Evolutionary conservation across 2,329 filamentous ascomycete species (phyloP).

Genomic region (Pseudogymnoascus sp.): DNA sequence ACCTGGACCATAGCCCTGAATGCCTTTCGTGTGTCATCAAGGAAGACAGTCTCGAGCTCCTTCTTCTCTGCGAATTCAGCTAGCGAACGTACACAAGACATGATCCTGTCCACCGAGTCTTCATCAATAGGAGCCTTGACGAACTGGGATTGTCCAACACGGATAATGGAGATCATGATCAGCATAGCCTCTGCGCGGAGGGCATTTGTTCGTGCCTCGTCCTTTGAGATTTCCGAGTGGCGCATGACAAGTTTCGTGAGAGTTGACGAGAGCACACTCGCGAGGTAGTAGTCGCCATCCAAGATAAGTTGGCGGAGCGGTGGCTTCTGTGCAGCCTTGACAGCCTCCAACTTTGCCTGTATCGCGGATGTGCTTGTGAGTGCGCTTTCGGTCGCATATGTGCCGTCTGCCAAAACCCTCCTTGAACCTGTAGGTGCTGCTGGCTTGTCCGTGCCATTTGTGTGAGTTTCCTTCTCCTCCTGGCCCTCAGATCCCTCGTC

Average conservation of each 20-base stretch:
- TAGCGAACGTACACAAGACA: constrained; percentile 90
- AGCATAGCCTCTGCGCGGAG: constrained; percentile 96
- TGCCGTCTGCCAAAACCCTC: constrained; percentile 90
- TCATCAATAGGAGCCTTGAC: constrained; percentile 96
- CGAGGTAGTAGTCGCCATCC: constrained; percentile 94
- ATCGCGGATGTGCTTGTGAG: constrained; percentile 87
- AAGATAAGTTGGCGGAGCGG: constrained; percentile 90
- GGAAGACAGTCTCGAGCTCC: constrained; percentile 83
- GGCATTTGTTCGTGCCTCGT: constrained; percentile 81
- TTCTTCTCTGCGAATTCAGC: constrained; percentile 85
- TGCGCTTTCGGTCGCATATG: constrained; percentile 93
- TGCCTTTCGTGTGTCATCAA: constrained; percentile 89
- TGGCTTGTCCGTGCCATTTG: constrained; percentile 72
- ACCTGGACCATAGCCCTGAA: constrained; percentile 96
- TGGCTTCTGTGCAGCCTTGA: constrained; percentile 94
- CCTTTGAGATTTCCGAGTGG: constrained; percentile 84
- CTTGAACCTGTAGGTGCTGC: constrained; percentile 74
- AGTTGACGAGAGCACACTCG: constrained; percentile 89
- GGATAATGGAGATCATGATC: constrained; percentile 98
- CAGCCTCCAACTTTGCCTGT: constrained; percentile 85
- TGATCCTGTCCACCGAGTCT: constrained; percentile 95
- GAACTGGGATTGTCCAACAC: constrained; percentile 97
- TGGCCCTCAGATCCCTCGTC: constrained; percentile 70
- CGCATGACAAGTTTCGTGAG: constrained; percentile 97
- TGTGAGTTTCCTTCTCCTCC: constrained; percentile 50